Evolutionary conservation across 257 asterid genomes (phyloP), one percentile per base, ranked within the genome.

Genomic region (Solanum megistacrolobum): DNA sequence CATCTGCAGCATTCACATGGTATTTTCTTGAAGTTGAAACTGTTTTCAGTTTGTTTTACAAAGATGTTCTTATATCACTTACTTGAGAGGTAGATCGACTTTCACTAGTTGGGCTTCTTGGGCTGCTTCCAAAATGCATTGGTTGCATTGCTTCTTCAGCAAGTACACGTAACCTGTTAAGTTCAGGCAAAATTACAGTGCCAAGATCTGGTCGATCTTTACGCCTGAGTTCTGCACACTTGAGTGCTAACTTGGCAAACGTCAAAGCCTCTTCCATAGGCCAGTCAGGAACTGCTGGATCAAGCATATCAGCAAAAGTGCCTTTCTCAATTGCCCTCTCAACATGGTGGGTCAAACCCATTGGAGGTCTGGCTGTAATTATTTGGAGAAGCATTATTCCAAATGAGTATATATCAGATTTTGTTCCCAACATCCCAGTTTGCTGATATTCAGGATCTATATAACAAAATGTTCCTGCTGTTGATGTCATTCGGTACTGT

Each of bases 391-490:
- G 92, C 96, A 94, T 92, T 23, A 96, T 93, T 12, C 99, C 98
- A 29, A 96, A 92, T 29, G 99, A 96, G 91, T 96, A 96, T 27
- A 96, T 66, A 65, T 96, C 98, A 4, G 99, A 96, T 88, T 95
- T 96, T 87, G 88, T 92, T 13, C 98, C 98, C 3, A 96, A 93
- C 98, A 94, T 96, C 55, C 99, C 99, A 0, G 99, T 96, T 84
- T 96, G 98, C 89, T 96, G 99, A 85, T 96, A 96, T 72, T 96
- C 98, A 0, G 98, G 99, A 82, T 96, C 99, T 71, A 95, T 96
- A 90, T 96, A 95, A 91, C 98, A 96, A 92, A 96, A 96, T 5
- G 98, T 96, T 85, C 99, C 99, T 4, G 98, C 98, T 83, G 99
- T 89, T 52, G 99, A 95, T 39, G 99, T 96, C 99, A 96, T 95